A percentile compares a stretch with the other conserved stretches of the same genome.
Evolutionary conservation across 1,139 yeast genomes (phyloP).

Genomic region (Diutina rugosa): DNA sequence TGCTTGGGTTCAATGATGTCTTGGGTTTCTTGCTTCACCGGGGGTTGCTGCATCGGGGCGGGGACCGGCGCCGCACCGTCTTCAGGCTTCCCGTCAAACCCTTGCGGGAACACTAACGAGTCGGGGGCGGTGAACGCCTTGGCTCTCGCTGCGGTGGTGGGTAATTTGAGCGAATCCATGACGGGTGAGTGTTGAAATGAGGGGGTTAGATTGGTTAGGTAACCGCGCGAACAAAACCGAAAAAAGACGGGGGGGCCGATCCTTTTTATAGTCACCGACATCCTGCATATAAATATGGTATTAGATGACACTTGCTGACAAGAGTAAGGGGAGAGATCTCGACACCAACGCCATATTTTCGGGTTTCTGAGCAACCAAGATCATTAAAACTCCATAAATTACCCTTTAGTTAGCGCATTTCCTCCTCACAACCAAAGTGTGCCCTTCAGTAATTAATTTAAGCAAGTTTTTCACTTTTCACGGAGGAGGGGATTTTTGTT

Average conservation of each 20-base stretch:
- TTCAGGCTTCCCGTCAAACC: slow-evolving; percentile 17
- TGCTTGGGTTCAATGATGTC: slow-evolving; percentile 13
- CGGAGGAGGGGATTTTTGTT: background rate
- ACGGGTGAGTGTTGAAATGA: slow-evolving; percentile 3
- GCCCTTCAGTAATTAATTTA: background rate
- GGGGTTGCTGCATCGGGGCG: slow-evolving; percentile 2
- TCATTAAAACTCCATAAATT: background rate
- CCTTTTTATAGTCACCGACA: background rate
- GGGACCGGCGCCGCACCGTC: background rate
- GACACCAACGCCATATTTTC: background rate
- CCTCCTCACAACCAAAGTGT: background rate
- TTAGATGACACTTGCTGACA: background rate
- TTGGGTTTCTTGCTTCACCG: slow-evolving; percentile 8
- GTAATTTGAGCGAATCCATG: slow-evolving; percentile 67
- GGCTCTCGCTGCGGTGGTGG: slow-evolving; percentile 74
- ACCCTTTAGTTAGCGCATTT: background rate
- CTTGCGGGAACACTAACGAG: slow-evolving; percentile 50
- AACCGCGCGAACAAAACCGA: background rate
- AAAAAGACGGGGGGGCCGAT: background rate
- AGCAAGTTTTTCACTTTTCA: background rate
- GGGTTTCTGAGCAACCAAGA: background rate
- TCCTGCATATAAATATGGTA: background rate
- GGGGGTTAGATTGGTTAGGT: background rate
- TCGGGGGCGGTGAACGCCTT: slow-evolving; percentile 61
- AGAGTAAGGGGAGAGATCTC: background rate